Percentiles rank a stretch among this genome's conserved stretches.
These are phyloP conservation scores for Ceratobasidium sp. DNA, from an alignment of 1,284 basidiomycete genomes.

Conservation along the genomic window DNA sequence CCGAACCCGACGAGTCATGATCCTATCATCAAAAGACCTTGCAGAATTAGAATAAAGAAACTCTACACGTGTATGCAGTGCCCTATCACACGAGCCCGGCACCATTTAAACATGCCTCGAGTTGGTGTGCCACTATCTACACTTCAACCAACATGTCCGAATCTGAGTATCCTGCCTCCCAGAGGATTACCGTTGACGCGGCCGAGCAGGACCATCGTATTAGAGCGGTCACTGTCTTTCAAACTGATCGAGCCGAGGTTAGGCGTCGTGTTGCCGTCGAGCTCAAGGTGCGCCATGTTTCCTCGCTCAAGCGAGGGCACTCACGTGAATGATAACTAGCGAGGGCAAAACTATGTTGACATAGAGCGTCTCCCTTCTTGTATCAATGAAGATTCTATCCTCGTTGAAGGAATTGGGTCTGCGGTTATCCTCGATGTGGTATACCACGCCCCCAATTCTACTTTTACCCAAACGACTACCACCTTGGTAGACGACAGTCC, in stretches of 20 bases:
- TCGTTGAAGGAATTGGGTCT: constrained; percentile 45
- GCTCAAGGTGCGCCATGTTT: not conserved
- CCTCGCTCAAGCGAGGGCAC: not conserved
- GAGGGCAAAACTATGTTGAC: constrained; percentile 45
- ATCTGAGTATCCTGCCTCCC: not conserved
- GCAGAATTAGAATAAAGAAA: too few species aligned
- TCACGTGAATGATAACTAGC: constrained; percentile 6
- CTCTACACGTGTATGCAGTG: too few species aligned
- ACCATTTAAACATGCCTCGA: not conserved
- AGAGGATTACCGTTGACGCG: constrained; percentile 21
- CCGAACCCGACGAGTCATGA: not conserved
- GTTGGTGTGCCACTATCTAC: not conserved
- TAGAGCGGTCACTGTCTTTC: constrained; percentile 23
- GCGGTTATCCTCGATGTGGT: constrained; percentile 46
- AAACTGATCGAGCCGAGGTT: constrained; percentile 16
- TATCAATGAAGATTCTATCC: constrained; percentile 45
- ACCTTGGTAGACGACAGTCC: constrained; percentile 3
- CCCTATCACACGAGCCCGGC: too few species aligned
- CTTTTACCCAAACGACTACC: not conserved
- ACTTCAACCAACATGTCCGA: not conserved
- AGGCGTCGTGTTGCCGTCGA: constrained; percentile 9
- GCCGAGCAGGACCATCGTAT: constrained; percentile 19
- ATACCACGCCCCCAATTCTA: constrained; percentile 37
- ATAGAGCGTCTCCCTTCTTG: constrained; percentile 44
- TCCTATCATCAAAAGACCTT: too few species aligned